Evolutionary conservation across 441 rosid genomes (phyloP), one percentile per base, ranked within the genome.

Genomic region (Manihot esculenta): DNA sequence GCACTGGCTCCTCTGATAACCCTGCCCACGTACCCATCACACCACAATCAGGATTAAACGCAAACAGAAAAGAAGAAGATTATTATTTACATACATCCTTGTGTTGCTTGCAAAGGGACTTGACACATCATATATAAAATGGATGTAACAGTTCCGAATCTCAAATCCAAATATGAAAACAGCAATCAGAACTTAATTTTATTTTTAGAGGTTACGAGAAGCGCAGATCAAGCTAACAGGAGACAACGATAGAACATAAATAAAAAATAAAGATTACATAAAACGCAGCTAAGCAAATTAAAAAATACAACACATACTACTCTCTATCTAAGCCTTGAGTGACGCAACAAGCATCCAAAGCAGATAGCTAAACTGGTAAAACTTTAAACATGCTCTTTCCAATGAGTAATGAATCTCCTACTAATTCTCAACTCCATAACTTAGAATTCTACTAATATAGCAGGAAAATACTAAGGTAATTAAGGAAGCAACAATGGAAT

Each of bases 1-100:
- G 95, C 70, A 83, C 88, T 33, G 87, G 95, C 77, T 94, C 99
- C 75, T 90, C 94, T 3, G 97, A 92, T 53, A 94, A 79, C 49
- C 97, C 97, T 93, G 84, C n/a, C n/a, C n/a, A n/a, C 38, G 6
- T 14, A 47, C 24, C 60, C 51, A 54, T 5, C 41, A 45, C 45
- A n/a, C 7, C 23, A 68, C 56, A 62, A 63, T 18, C 35, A 48
- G 47, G 60, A 24, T 21, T 11, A 24, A 64, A 62, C 20, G 55
- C 20, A 45, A 24, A 26, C 3, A 23, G 0, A n/a, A 26, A 24
- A 45, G 4, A 42, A n/a, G 10, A 41, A 13, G 33, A 51, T 15
- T 33, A 33, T 48, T n/a, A n/a, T n/a, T n/a, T n/a, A n/a, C n/a
- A 15, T 24, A 44, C 10, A 44, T 38, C 1, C 65, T 38, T 21